Percentiles rank a stretch among this genome's conserved stretches.
These are phyloP conservation scores for Botrytis sinoallii DNA, from an alignment of 2,329 filamentous ascomycete genomes.

Conservation along the genomic window DNA sequence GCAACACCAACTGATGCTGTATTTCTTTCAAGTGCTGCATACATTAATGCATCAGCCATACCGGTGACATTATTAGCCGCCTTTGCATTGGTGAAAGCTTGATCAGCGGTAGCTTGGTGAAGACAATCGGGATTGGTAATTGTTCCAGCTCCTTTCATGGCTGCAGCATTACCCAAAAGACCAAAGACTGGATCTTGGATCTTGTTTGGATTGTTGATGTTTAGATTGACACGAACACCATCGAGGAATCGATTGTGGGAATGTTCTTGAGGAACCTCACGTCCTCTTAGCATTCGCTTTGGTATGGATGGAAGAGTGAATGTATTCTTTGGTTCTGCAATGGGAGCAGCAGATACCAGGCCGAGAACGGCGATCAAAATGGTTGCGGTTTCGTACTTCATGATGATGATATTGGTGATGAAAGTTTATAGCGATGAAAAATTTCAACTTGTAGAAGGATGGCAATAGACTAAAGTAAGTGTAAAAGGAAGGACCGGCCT, in stretches of 20 bases:
- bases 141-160: conserved; percentile 45
- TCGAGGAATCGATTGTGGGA: conserved; percentile 50
- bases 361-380: conserved; percentile 34
- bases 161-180: conserved; percentile 52
- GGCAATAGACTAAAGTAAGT: not conserved
- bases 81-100: conserved; percentile 60
- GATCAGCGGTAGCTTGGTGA: conserved; percentile 56
- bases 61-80: conserved; percentile 50
- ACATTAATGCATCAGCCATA: conserved; percentile 53
- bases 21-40: conserved; percentile 57
- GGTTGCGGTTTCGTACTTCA: conserved; percentile 38
- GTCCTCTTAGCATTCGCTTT: conserved; percentile 37
- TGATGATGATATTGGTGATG: conserved; percentile 31
- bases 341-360: conserved; percentile 35
- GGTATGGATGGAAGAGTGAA: conserved; percentile 26
- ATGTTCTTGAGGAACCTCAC: conserved; percentile 57
- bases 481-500: conserved; percentile 34
- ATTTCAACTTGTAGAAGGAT: conserved; percentile 22
- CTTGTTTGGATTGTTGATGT: conserved; percentile 48
- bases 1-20: conserved; percentile 54
- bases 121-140: conserved; percentile 56
- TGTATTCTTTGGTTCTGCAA: conserved; percentile 28
- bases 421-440: conserved; percentile 21
- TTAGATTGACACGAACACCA: conserved; percentile 44
- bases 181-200: conserved; percentile 51